These are phyloP conservation scores for Lantana camara DNA, from an alignment of 257 asterid species.

Conservation along the genomic window DNA sequence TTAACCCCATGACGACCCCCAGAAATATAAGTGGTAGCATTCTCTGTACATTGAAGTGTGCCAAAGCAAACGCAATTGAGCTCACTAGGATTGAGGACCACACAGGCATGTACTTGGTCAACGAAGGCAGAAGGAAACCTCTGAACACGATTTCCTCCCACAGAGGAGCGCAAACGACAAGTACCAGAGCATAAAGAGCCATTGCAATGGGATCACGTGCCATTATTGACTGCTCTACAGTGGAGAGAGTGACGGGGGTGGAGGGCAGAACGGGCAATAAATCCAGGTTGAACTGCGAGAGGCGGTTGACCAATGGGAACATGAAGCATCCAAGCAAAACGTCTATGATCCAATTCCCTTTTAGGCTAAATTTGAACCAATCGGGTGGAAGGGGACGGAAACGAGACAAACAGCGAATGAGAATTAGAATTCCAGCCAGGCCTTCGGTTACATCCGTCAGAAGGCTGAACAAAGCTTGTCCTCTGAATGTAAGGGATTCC, in stretches of 20 bases:
- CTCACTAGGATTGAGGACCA: slow-evolving; percentile 88
- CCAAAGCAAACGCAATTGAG: slow-evolving; percentile 84
- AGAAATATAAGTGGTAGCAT: slow-evolving; percentile 86
- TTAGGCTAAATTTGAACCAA: slow-evolving; percentile 85
- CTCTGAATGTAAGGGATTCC: slow-evolving; percentile 77
- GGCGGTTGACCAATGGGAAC: slow-evolving; percentile 90
- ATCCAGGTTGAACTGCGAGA: slow-evolving; percentile 84
- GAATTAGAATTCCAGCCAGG: slow-evolving; percentile 88
- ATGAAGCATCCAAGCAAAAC: slow-evolving; percentile 77
- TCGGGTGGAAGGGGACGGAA: slow-evolving; percentile 83
- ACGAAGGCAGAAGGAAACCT: slow-evolving; percentile 89
- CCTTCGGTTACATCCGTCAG: slow-evolving; percentile 91
- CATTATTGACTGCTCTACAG: slow-evolving; percentile 87
- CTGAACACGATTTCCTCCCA: slow-evolving; percentile 97
- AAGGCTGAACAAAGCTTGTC: slow-evolving; percentile 96
- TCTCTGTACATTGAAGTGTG: slow-evolving; percentile 94
- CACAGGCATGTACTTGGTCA: slow-evolving; percentile 96
- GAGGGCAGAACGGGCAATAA: slow-evolving; percentile 75
- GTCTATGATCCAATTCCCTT: slow-evolving; percentile 77
- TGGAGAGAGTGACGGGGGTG: slow-evolving; percentile 77
- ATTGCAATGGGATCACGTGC: slow-evolving; percentile 93
- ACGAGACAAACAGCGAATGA: slow-evolving; percentile 67
- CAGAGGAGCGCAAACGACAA: slow-evolving; percentile 89
- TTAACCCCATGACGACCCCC: slow-evolving; percentile 94
- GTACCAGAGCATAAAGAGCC: slow-evolving; percentile 80